Evolutionary conservation across 2,329 filamentous ascomycete species (phyloP).

Genomic region (Zasmidium angulare): DNA sequence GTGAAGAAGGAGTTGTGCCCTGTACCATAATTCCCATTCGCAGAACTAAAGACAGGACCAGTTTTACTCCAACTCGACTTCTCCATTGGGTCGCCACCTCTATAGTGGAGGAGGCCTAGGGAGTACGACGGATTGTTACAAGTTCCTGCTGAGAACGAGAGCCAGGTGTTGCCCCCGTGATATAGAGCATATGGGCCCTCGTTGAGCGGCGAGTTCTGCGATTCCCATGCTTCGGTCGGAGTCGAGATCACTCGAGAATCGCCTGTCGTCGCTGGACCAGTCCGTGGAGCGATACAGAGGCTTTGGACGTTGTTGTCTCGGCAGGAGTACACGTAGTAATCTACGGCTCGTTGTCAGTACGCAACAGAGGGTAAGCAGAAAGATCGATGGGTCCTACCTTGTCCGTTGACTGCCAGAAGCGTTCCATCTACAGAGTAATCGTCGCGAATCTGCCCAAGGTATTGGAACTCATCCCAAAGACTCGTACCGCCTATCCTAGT

Average conservation of each 20-base stretch:
- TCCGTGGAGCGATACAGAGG: conserved; percentile 6
- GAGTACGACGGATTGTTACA: conserved; percentile 3
- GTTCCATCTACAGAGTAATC: conserved; percentile 7
- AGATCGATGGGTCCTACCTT: not conserved
- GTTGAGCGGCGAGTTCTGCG: conserved; percentile 4
- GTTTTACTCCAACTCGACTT: conserved; percentile 5
- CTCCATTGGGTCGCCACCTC: conserved; percentile 5
- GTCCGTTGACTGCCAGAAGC: conserved; percentile 2
- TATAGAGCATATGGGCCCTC: conserved; percentile 4
- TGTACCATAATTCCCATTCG: conserved; percentile 11
- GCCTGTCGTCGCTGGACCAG: conserved; percentile 4
- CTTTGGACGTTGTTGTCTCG: conserved; percentile 1
- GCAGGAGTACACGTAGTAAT: conserved; percentile 9
- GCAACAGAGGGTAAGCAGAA: not conserved
- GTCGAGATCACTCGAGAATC: not conserved
- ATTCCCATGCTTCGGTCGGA: conserved; percentile 5
- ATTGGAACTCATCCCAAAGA: conserved; percentile 5
- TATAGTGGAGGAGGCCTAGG: conserved; percentile 4
- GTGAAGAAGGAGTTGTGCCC: conserved; percentile 12
- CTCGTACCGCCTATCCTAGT: not conserved
- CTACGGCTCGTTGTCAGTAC: not conserved
- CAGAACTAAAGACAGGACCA: conserved; percentile 8
- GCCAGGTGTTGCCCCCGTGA: not conserved
- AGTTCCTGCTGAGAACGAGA: conserved; percentile 5
- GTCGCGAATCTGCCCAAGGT: conserved; percentile 6